Base-by-base conservation (phyloP, 2,329 filamentous ascomycete species). In the Sporothrix luriei region DNA sequence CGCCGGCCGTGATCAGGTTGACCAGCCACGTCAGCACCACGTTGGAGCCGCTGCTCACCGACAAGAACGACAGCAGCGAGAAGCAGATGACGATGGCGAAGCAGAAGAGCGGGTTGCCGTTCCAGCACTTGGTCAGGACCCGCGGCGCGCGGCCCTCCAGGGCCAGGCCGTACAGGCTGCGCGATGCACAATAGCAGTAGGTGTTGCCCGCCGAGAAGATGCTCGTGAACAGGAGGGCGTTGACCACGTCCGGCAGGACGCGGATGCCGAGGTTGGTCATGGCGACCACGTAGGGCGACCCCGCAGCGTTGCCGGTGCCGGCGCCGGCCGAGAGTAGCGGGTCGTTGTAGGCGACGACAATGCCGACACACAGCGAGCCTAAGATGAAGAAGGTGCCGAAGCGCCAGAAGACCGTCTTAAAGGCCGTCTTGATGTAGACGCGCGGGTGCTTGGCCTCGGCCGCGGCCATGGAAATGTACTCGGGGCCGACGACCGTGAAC, bases 361-460 rank as follows among this genome's bases (percentile, higher is more conserved):
- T 90, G 69, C 89, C 89, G 6, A 91, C 79, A 57, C 91, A 83
- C 57, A 91, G 80, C 19, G 91, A 87, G 9, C 85, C 87, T 38
- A 88, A 77, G 69, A 89, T 82, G 79, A 91, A 91, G 80, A 91
- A 91, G 78, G 90, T 82, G 71, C 89, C 77, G 75, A 91, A 91
- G 24, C 89, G 88, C 79, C 85, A 88, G 77, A 91, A 89, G 51
- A 88, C 91, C 69, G 90, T 83, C 75, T 86, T 88, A 78, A 91
- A 89, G 33, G 89, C 89, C 57, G 85, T 82, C 2, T 89, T 89
- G 69, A 91, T 88, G 64, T 87, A 89, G 76, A 85, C 85, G 73
- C 88, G 84, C 2, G 89, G 89, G 77, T 91, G 89, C 75, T 89
- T 87, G 0, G 88, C 87, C 77, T 90, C 88, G 68, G 88, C 88